Conservation (phyloP, 495 filamentous ascomycete species). For the Hypoxylon perforatum region DNA sequence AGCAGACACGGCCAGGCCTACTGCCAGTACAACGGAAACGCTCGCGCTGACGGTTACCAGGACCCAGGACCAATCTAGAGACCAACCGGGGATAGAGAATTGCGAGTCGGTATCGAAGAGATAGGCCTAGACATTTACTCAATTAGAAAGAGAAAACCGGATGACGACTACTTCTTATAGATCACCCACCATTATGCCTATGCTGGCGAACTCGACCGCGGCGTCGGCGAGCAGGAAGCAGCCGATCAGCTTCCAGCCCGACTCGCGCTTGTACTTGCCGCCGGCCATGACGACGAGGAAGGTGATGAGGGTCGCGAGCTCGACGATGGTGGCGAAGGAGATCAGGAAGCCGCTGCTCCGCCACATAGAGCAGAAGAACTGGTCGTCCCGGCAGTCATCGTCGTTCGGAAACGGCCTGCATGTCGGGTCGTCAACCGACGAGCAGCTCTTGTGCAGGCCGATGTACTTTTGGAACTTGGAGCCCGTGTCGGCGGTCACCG, state of each 20-base stretch:
- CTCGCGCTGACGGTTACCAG: slow-evolving; percentile 80
- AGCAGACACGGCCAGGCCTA: slow-evolving; percentile 70
- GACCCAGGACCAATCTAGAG: slow-evolving; percentile 79
- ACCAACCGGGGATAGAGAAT: slow-evolving; percentile 85
- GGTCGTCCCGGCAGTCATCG: slow-evolving; percentile 75
- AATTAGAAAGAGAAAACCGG: neutral
- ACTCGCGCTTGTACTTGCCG: slow-evolving; percentile 77
- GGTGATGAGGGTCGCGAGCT: slow-evolving; percentile 78
- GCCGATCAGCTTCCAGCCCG: slow-evolving; percentile 80
- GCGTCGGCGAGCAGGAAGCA: slow-evolving; percentile 70
- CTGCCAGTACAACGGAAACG: slow-evolving; percentile 69
- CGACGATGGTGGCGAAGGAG: slow-evolving; percentile 79
- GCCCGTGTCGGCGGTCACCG: slow-evolving; percentile 63
- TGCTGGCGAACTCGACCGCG: slow-evolving; percentile 71
- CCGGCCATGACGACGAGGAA: slow-evolving; percentile 80
- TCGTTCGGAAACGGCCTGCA: slow-evolving; percentile 67
- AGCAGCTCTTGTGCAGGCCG: slow-evolving; percentile 85
- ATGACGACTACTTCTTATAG: neutral
- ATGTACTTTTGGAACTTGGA: slow-evolving; percentile 72
- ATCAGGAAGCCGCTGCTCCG: slow-evolving; percentile 86
- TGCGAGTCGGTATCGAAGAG: slow-evolving; percentile 86
- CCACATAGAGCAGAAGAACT: slow-evolving; percentile 93
- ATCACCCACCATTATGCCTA: slow-evolving; percentile 81
- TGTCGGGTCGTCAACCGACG: slow-evolving; percentile 49
- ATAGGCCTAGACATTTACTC: slow-evolving; percentile 69